A percentile compares a stretch with the other conserved stretches of the same genome.
These are phyloP conservation scores for Phaseolus lunatus DNA, from an alignment of 306 rosid genomes.

Conservation along the genomic window DNA sequence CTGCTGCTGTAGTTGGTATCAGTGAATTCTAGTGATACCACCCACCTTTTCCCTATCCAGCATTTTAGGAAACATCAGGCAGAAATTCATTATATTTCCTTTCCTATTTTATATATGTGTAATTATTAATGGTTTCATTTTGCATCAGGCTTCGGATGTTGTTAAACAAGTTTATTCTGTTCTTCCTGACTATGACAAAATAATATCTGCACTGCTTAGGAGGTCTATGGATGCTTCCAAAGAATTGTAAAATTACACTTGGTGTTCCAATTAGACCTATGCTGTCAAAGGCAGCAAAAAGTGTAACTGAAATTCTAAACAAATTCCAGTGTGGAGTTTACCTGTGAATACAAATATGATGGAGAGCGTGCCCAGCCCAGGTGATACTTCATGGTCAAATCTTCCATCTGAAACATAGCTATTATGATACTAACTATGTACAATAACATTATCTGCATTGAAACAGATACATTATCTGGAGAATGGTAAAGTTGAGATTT, in stretches of 20 bases:
- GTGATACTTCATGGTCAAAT: constrained; percentile 54
- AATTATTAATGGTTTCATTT: constrained; percentile 42
- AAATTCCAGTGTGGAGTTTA: constrained; percentile 83
- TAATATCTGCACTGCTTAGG: constrained; percentile 75
- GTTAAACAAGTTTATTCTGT: constrained; percentile 89
- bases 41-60: constrained; percentile 28
- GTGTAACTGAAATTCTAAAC: constrained; percentile 79
- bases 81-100: constrained; percentile 3
- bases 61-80: constrained; percentile 3
- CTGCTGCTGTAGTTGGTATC: constrained; percentile 5
- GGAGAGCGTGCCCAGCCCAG: constrained; percentile 99
- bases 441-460: constrained; percentile 43
- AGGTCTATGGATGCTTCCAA: constrained; percentile 86
- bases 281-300: constrained; percentile 90
- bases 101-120: background rate
- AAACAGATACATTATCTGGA: constrained; percentile 91
- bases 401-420: constrained; percentile 24
- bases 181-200: constrained; percentile 83
- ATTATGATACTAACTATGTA: constrained; percentile 27
- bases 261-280: constrained; percentile 96
- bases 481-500: constrained; percentile 81
- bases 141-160: constrained; percentile 82
- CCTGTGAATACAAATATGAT: constrained; percentile 94
- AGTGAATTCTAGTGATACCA: constrained; percentile 20
- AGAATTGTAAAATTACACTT: constrained; percentile 72